Evolutionary conservation across 352 stramenopile genomes (phyloP), one percentile per base, ranked within the genome.

Genomic region (Thraustochytrium sp.): DNA sequence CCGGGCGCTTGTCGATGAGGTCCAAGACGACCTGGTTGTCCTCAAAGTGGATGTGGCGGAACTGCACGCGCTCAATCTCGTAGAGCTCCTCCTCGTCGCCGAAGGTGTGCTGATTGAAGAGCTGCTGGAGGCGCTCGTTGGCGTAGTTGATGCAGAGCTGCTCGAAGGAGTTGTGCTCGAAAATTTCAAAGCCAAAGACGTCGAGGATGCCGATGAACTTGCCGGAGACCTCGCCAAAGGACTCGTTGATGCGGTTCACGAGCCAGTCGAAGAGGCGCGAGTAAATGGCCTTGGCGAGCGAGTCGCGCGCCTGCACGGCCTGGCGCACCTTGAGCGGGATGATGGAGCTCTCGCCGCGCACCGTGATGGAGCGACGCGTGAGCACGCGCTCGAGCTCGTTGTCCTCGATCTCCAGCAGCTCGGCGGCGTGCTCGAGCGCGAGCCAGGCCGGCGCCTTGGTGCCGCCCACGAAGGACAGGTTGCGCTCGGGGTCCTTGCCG

Each of bases 241-340:
- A 54, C 36, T 56, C 29, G 61, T 87, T 88, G 37, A 87, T 49
- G 29, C 44, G 49, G 8, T 88, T 86, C 4, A 99, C 96, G 61
- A 99, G 92, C 89, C 93, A 98, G 36, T 92, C 91, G 90, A 99
- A 99, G 21, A 99, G 87, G 51, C 94, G 93, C 38, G 90, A 91
- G 84, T 99, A 99, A 3, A 97, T 88, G 51, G 94, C 96, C 31
- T 97, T 96, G 38, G 95, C 94, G 3, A 98, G 86, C 18, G 96
- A 94, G 73, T 98, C 95, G 59, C 95, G 89, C 29, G 75, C 55
- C 59, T 84, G 75, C n/a, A 62, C 44, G n/a, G 75, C 75, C 51
- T 84, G 75, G 37, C 49, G 29, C 9, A 78, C 75, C 44, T 73
- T 84, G 40, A 84, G 49, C 21, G 55, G 55, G 31, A 84, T 84